Evolutionary conservation across 371 early-diverging fungal species (phyloP).

Genomic region (Rhizopus sp.): DNA sequence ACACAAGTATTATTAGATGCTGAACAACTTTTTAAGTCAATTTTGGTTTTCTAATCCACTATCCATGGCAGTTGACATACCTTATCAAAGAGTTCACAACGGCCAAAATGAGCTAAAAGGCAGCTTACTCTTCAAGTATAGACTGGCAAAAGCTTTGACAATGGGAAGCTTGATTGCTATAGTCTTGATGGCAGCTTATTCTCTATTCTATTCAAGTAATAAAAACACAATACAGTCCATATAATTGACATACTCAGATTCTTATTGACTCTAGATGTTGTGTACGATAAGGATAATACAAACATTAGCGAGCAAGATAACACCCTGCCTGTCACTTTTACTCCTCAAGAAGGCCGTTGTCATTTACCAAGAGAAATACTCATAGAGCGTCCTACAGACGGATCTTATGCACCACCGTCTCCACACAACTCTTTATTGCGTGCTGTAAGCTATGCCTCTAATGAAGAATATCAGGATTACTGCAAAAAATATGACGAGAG

Average conservation of each 20-base stretch:
- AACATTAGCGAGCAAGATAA: background rate
- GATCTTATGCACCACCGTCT: constrained; percentile 47
- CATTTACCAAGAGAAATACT: constrained; percentile 19
- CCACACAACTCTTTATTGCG: constrained; percentile 35
- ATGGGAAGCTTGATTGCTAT: constrained; percentile 39
- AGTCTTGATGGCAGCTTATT: constrained; percentile 32
- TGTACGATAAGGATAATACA: background rate
- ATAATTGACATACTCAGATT: background rate
- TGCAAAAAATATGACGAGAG: constrained; percentile 35
- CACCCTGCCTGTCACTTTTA: background rate
- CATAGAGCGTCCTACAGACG: constrained; percentile 36
- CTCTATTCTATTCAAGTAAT: constrained; percentile 44
- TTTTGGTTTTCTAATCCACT: too few relatives aligned
- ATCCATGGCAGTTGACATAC: constrained; percentile 13
- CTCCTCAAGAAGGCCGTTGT: constrained; percentile 12
- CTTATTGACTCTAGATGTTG: background rate
- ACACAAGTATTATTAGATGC: too few relatives aligned
- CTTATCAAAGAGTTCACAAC: constrained; percentile 24
- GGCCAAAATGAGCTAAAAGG: constrained; percentile 26
- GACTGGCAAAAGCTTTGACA: constrained; percentile 37
- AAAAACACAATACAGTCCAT: background rate
- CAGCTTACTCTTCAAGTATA: constrained; percentile 32
- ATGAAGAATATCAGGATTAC: constrained; percentile 36
- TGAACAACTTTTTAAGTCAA: too few relatives aligned
- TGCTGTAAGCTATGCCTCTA: constrained; percentile 33